Base-by-base conservation (phyloP, 768 basidiomycete genomes). In the Kockovaella imperatae region DNA sequence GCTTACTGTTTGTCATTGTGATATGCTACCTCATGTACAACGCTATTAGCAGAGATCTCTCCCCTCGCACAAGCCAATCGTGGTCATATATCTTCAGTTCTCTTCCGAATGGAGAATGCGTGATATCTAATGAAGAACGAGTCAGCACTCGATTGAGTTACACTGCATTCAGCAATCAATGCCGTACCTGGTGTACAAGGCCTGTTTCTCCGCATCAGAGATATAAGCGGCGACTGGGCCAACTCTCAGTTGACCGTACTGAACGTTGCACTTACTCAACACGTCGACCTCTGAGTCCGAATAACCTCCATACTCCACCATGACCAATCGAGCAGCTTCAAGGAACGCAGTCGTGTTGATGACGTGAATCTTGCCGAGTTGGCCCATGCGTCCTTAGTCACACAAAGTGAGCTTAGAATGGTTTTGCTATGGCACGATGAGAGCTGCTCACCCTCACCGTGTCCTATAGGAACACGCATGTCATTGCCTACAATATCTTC, bases 211-310 rank as follows among this genome's bases (percentile, higher is more conserved):
- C 6, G 28, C 25, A 42, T 42, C 40, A 11, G 6, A 14, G 8
- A 42, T 13, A 26, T 42, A 42, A 6, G 40, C 40, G 18, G 24
- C 24, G 7, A 26, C 40, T 42, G 18, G 11, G 8, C 11, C 36
- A 8, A 39, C 36, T 8, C 8, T 39, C 36, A 42, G 25, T 6
- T 28, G 13, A 14, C 13, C 13, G 23, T 38, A 14, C 28, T 23
- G 36, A 38, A 38, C 8, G 18, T 38, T 10, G 41, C 25, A 43
- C 53, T 51, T 38, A 50, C 49, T 29, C 7, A 55, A 32, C 8
- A 55, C 45, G 24, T 55, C 53, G 3, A 46, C 47, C 26, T 55
- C 53, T 7, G 50, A 49, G 21, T 55, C 49, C 2, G 49, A 50
- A 25, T 55, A 55, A 17, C 45, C 45, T 11, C 53, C 53, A 28